Conservation (phyloP, 108 stramenopile species). For the Schizochytrium sp. region DNA sequence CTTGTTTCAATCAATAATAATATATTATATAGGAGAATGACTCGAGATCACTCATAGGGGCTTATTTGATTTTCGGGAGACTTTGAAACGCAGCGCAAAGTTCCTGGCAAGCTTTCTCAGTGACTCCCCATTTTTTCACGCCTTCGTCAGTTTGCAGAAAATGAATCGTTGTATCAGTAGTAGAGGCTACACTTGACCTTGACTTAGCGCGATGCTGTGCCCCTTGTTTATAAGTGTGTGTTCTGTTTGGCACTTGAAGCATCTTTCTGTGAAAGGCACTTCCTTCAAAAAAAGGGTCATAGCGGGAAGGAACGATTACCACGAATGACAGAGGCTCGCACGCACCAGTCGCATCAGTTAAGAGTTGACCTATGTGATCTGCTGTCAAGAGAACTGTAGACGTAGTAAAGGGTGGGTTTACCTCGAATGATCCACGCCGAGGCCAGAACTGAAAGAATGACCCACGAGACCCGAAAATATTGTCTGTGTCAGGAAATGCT, state of each 20-base stretch:
- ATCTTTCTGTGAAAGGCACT: neutral
- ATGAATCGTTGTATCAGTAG: neutral
- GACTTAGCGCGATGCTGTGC: constrained; percentile 57
- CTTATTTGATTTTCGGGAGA: neutral
- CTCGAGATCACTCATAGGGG: no score
- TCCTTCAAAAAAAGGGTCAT: neutral
- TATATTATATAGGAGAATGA: no score
- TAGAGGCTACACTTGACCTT: neutral
- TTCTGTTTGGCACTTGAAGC: neutral
- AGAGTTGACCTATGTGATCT: constrained; percentile 27
- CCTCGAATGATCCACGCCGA: neutral
- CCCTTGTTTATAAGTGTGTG: constrained; percentile 9
- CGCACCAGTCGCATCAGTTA: neutral
- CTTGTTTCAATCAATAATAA: no score
- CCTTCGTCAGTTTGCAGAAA: constrained; percentile 41
- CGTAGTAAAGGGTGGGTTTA: constrained; percentile 49
- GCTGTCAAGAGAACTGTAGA: neutral
- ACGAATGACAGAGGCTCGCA: neutral
- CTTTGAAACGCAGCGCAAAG: neutral
- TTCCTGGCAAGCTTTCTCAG: neutral
- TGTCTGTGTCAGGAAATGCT: constrained; percentile 54
- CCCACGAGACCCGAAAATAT: constrained; percentile 39
- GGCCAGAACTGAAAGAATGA: constrained; percentile 30
- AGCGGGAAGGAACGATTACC: constrained; percentile 8
- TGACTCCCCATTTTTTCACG: neutral